Base-by-base conservation (phyloP, 805 yeast genomes). In the Saccharomyces paradoxus region DNA sequence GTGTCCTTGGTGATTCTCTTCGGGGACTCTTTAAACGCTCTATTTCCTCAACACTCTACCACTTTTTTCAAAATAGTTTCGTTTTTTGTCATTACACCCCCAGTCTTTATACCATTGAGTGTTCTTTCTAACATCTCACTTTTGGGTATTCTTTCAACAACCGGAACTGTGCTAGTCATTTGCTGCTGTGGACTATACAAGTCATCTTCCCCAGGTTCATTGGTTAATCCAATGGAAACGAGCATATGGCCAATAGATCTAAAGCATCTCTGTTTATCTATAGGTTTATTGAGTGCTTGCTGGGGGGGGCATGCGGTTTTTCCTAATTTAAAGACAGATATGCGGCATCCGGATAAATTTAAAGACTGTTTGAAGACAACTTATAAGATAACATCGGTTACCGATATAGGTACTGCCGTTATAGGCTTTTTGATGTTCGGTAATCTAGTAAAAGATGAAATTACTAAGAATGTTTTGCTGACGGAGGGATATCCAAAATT, bases 281-380 rank as follows among this genome's bases (percentile, higher is more conserved):
- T 84, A 54, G 92, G 92, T 1, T 75, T 86, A 29, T 76, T 83
- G 55, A 79, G 86, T 77, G 89, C 91, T 3, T 89, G 90, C 12
- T 86, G 88, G 82, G 92, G 92, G 54, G 94, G 94, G 2, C 92
- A 86, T 66, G 88, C 89, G 1, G 84, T 87, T 6, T 85, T 85
- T 60, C 92, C 92, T 1, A 87, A 84, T 61, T 71, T 86, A 48
- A 83, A 81, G 65, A 72, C 79, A 44, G 94, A 86, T 66, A 87
- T 86, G 87, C 77, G 82, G 63, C 83, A 79, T 53, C 89, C 89
- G 6, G 66, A 73, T 30, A 80, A 78, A 58, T 85, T 80, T 67
- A 70, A 71, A 21, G 65, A 66, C 14, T 81, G 89, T 56, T 74
- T 85, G 63, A 71, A 74, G 49, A 67, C 77, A 2, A 82, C 92